These are phyloP conservation scores for Canavalia ensiformis DNA, from an alignment of 306 rosid species.

Conservation along the genomic window DNA sequence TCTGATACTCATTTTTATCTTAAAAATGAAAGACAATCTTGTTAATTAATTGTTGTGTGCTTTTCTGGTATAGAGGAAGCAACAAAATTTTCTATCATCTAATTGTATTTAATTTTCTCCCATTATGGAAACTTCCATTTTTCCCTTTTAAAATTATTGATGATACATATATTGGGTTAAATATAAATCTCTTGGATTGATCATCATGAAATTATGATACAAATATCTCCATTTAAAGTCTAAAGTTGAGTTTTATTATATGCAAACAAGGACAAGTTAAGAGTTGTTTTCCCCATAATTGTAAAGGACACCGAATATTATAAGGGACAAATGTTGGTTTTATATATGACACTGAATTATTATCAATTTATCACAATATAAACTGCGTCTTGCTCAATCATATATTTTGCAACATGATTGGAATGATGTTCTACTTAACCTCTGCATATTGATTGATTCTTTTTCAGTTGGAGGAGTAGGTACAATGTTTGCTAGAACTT, in stretches of 20 bases:
- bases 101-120: not conserved
- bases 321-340: not conserved
- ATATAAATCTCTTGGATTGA: not conserved
- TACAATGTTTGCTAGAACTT: not conserved
- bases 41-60: not conserved
- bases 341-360: not conserved
- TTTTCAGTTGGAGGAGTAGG: not conserved
- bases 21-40: slow-evolving; percentile 4
- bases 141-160: not conserved
- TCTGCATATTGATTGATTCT: slow-evolving; percentile 7
- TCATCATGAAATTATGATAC: not conserved
- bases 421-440: not conserved
- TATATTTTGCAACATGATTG: not conserved
- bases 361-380: not conserved
- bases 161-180: not conserved
- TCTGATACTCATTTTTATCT: not conserved
- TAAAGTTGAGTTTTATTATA: not conserved
- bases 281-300: not conserved
- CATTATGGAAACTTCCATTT: not conserved
- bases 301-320: not conserved
- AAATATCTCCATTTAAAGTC: not conserved
- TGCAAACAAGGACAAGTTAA: not conserved
- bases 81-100: not conserved
- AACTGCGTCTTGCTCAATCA: not conserved
- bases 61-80: not conserved